Percentiles rank a stretch among this genome's conserved stretches.
phyloP scores from a whole-genome alignment of 768 basidiomycete species.

The Mycena amicta region DNA sequence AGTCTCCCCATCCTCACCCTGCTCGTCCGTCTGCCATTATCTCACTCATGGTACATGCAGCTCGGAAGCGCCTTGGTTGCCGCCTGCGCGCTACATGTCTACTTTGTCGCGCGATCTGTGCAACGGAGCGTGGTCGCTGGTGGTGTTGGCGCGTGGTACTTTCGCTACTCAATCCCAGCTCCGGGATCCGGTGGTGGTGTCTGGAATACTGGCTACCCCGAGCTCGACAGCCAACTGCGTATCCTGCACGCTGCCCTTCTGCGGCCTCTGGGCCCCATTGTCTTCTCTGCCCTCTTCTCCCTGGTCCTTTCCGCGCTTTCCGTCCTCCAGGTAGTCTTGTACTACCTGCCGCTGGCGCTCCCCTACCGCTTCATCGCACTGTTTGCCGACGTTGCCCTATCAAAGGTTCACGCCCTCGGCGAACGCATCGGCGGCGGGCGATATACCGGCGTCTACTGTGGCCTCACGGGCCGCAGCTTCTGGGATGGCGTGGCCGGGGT shows the following conservation, averaged over 20 bases:
- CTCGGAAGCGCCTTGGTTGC: slow-evolving; percentile 78
- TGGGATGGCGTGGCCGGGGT: slow-evolving; percentile 40
- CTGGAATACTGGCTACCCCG: slow-evolving; percentile 44
- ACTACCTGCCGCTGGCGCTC: slow-evolving; percentile 57
- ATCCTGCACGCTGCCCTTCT: slow-evolving; percentile 74
- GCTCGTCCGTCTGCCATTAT: slow-evolving; percentile 74
- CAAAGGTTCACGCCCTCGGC: slow-evolving; percentile 11
- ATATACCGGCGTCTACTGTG: slow-evolving; percentile 53
- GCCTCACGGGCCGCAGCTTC: slow-evolving; percentile 57
- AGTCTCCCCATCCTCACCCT: slow-evolving; percentile 82
- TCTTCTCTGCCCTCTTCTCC: slow-evolving; percentile 75
- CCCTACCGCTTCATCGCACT: slow-evolving; percentile 42
- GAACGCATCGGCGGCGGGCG: slow-evolving; percentile 21
- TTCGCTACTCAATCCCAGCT: slow-evolving; percentile 30
- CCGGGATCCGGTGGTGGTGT: not conserved
- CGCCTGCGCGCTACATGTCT: slow-evolving; percentile 88
- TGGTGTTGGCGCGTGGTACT: slow-evolving; percentile 93
- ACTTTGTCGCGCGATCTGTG: slow-evolving; percentile 69
- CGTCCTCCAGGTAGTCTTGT: slow-evolving; percentile 51
- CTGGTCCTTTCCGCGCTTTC: slow-evolving; percentile 66
- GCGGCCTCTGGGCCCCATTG: slow-evolving; percentile 80
- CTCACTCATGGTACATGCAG: slow-evolving; percentile 78
- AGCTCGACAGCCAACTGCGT: slow-evolving; percentile 56
- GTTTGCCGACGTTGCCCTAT: slow-evolving; percentile 16
- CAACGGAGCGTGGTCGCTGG: slow-evolving; percentile 76